phyloP scores from a whole-genome alignment of 2,329 filamentous ascomycete genomes.

The Alternaria sp. region DNA sequence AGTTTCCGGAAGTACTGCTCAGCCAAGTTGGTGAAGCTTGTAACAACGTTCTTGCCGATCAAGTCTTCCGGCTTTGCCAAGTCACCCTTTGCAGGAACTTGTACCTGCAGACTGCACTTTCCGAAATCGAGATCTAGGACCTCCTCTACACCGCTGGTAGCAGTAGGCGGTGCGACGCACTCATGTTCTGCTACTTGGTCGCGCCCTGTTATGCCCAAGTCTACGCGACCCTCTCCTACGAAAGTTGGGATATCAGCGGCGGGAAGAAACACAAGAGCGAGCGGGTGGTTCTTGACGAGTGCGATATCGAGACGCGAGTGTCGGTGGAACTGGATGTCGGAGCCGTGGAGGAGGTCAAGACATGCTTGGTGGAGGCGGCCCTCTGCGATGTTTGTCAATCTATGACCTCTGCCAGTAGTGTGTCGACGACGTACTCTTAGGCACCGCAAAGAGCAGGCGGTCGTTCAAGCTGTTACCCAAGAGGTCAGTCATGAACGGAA shows the following conservation, averaged over 20 bases:
- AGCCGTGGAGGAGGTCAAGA: slow-evolving; percentile 89
- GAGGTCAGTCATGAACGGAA: slow-evolving; percentile 52
- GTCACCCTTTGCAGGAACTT: slow-evolving; percentile 85
- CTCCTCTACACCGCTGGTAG: slow-evolving; percentile 72
- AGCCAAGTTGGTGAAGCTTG: slow-evolving; percentile 89
- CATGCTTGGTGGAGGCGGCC: slow-evolving; percentile 88
- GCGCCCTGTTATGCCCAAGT: slow-evolving; percentile 91
- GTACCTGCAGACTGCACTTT: slow-evolving; percentile 91
- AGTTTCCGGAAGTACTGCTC: slow-evolving; percentile 83
- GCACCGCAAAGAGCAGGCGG: slow-evolving; percentile 94
- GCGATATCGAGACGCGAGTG: slow-evolving; percentile 97
- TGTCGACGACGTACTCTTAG: slow-evolving; percentile 78
- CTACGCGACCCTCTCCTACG: slow-evolving; percentile 91
- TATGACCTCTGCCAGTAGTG: not conserved
- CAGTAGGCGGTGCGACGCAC: slow-evolving; percentile 62
- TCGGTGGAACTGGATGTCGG: slow-evolving; percentile 95
- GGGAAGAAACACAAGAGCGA: slow-evolving; percentile 95
- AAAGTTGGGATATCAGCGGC: slow-evolving; percentile 98
- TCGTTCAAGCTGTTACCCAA: slow-evolving; percentile 78
- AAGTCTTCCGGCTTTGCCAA: slow-evolving; percentile 77
- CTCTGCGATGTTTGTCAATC: slow-evolving; percentile 64
- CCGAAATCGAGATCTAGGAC: slow-evolving; percentile 93
- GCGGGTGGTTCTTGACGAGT: slow-evolving; percentile 93
- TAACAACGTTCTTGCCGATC: slow-evolving; percentile 91
- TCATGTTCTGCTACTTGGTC: slow-evolving; percentile 95